Evolutionary conservation across 495 filamentous ascomycete genomes (phyloP), one percentile per base, ranked within the genome.

Genomic region (Lepraria neglecta): DNA sequence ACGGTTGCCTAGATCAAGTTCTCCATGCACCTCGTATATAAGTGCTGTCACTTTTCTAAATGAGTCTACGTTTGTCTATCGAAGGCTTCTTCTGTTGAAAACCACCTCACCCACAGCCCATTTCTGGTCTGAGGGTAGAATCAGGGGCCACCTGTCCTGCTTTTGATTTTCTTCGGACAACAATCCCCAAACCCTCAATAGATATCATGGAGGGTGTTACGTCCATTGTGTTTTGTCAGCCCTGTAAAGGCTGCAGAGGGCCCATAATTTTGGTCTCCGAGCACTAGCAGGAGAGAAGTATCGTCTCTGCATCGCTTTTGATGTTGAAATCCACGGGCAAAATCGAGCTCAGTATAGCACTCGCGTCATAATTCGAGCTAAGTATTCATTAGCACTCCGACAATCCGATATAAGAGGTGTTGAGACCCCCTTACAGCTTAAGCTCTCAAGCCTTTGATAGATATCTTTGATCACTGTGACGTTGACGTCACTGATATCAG

Each of bases 401-500:
- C 52, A 17, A 21, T 42, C 38, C 47, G 7, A 14, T 48, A 63
- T n/a, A 56, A 21, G 12, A 43, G 53, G n/a, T 31, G 14, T 31
- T 27, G 35, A 43, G 35, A 30, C 17, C 10, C 55, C 75, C 89
- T 78, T 80, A 94, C 89, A 91, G 72, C 78, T 83, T 64, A 97
- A 77, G 59, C 78, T 80, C 69, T 97, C 92, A 47, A 99, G 78
- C 68, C 79, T 85, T 69, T 90, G 85, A 62, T 85, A 89, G 43
- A 99, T 78, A 58, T 89, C 86, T 75, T 90, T 91, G 72, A 97
- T 92, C 63, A 94, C 87, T 27, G 77, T 77, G 14, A 80, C 74
- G 68, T 88, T 84, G 67, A 96, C 90, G 58, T 88, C 78, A 75
- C 88, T 95, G 64, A 99, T 88, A 76, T 99, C 95, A 24, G 95